These are phyloP conservation scores for Verruconis gallopava DNA, from an alignment of 2,329 filamentous ascomycete genomes.

Conservation along the genomic window DNA sequence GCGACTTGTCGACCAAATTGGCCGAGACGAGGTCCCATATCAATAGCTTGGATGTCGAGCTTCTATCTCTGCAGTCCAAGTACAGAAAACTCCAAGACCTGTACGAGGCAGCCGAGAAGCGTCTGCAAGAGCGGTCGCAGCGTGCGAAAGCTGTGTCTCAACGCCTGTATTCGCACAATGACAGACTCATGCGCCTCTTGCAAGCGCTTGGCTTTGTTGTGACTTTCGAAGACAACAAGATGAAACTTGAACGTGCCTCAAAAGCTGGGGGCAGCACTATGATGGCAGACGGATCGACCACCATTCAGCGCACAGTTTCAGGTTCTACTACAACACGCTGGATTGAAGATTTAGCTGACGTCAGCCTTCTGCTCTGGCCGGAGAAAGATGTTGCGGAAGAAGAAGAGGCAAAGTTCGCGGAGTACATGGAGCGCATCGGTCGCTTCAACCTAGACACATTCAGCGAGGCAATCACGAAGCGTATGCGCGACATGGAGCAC, in stretches of 20 bases:
- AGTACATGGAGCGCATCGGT: conserved; percentile 60
- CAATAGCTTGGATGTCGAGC: conserved; percentile 63
- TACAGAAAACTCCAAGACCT: conserved; percentile 41
- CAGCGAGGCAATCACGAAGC: conserved; percentile 71
- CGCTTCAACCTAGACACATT: conserved; percentile 76
- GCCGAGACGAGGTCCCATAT: conserved; percentile 64
- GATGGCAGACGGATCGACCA: conserved; percentile 25
- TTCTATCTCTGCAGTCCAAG: conserved; percentile 55
- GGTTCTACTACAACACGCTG: conserved; percentile 36
- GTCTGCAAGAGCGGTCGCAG: conserved; percentile 56
- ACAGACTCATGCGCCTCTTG: conserved; percentile 68
- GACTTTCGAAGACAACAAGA: conserved; percentile 55
- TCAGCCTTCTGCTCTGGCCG: conserved; percentile 73
- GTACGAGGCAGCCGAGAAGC: conserved; percentile 32
- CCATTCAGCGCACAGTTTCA: conserved; percentile 27
- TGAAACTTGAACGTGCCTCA: conserved; percentile 61
- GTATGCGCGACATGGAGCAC: conserved; percentile 86
- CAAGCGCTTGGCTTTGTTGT: conserved; percentile 80
- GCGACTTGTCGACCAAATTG: conserved; percentile 54
- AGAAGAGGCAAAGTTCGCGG: conserved; percentile 61
- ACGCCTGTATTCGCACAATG: conserved; percentile 69
- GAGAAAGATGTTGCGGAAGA: conserved; percentile 50
- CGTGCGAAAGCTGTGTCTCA: conserved; percentile 76
- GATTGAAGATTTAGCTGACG: conserved; percentile 46
- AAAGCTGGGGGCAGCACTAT: conserved; percentile 32